A percentile compares a stretch with the other conserved stretches of the same genome.
These are phyloP conservation scores for Penicillium maclennaniae DNA, from an alignment of 495 filamentous ascomycete species.

Conservation along the genomic window DNA sequence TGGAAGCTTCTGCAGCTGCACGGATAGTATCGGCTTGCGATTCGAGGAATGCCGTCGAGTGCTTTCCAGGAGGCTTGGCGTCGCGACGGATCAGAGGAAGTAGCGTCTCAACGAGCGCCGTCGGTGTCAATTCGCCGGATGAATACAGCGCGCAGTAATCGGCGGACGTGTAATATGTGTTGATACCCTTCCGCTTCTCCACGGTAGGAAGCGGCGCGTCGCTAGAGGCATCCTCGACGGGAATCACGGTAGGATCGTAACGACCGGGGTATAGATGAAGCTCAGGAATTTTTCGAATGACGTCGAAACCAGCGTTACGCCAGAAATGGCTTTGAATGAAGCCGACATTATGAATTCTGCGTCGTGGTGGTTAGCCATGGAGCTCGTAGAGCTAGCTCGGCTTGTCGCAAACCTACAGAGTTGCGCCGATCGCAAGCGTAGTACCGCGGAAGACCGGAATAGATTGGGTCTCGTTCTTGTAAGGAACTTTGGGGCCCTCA, in stretches of 20 bases:
- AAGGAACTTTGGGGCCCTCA: conserved; percentile 43
- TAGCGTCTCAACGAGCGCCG: conserved; percentile 63
- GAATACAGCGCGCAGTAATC: conserved; percentile 75
- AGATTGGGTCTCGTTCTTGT: conserved; percentile 43
- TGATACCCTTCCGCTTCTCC: conserved; percentile 30
- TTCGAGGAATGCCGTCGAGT: conserved; percentile 67
- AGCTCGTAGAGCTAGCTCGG: neutral
- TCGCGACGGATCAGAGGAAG: conserved; percentile 66
- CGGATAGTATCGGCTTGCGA: conserved; percentile 56
- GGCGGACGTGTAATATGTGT: conserved; percentile 62
- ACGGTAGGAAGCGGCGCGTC: conserved; percentile 27
- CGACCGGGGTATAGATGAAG: conserved; percentile 59
- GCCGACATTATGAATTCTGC: conserved; percentile 52
- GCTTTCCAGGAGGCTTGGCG: conserved; percentile 45
- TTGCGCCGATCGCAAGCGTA: conserved; percentile 47
- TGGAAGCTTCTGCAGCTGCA: conserved; percentile 66
- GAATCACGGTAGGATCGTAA: conserved; percentile 84
- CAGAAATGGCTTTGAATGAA: conserved; percentile 61
- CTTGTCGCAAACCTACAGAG: conserved; percentile 35
- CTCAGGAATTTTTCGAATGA: conserved; percentile 52
- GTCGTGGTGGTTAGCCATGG: neutral
- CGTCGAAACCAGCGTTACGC: conserved; percentile 69
- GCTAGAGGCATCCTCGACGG: conserved; percentile 39
- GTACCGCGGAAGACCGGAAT: conserved; percentile 54
- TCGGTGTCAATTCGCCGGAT: conserved; percentile 64